Percentiles rank a stretch among this genome's conserved stretches.
Evolutionary conservation across 192 early-diverging fungal species (phyloP).

Genomic region (Coemansia sp.): DNA sequence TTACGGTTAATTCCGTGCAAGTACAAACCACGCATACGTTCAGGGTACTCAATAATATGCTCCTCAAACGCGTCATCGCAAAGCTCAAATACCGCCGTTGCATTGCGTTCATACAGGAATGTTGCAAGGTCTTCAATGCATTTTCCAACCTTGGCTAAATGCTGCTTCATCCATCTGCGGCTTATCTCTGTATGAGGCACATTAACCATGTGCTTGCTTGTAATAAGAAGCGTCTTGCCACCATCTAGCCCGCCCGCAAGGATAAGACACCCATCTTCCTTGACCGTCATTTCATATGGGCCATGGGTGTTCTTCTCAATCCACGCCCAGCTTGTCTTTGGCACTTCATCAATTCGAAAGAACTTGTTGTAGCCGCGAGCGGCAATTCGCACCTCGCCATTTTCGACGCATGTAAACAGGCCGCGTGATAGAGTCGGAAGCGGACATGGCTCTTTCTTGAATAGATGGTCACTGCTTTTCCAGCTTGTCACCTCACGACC

Average conservation of each 20-base stretch:
- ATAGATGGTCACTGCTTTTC: constrained; percentile 69
- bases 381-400: constrained; percentile 54
- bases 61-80: constrained; percentile 97
- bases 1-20: constrained; percentile 92
- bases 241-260: constrained; percentile 69
- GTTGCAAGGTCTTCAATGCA: constrained; percentile 65
- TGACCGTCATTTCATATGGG: constrained; percentile 90
- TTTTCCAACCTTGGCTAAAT: constrained; percentile 57
- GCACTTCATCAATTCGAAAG: constrained; percentile 78
- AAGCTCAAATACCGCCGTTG: constrained; percentile 81
- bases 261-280: constrained; percentile 98
- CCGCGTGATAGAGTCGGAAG: constrained; percentile 81
- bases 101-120: constrained; percentile 69
- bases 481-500: constrained; percentile 51
- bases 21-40: constrained; percentile 77
- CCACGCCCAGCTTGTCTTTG: constrained; percentile 57
- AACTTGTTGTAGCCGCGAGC: constrained; percentile 98
- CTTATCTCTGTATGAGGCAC: constrained; percentile 57
- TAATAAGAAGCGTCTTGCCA: constrained; percentile 67
- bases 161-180: constrained; percentile 73
- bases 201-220: constrained; percentile 78
- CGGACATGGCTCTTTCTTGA: constrained; percentile 59
- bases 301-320: constrained; percentile 64
- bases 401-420: constrained; percentile 60
- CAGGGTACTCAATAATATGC: constrained; percentile 85